Conservation (phyloP, 2,329 filamentous ascomycete species). For the Neurospora sp. region DNA sequence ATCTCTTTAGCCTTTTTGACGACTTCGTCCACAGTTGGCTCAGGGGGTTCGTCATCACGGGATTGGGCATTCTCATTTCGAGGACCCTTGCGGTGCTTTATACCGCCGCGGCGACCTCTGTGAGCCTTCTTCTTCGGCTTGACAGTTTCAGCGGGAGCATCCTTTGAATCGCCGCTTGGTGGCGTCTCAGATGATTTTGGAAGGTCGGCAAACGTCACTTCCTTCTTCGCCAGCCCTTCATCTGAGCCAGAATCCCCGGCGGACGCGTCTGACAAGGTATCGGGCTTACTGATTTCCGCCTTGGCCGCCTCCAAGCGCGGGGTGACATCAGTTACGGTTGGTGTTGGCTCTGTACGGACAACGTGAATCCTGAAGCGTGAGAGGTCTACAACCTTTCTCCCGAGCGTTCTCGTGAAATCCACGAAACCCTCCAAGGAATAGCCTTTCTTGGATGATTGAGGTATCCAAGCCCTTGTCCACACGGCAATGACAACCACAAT, state of each 20-base stretch:
- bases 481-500: background rate
- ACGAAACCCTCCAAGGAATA: background rate
- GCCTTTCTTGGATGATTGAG: background rate
- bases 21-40: conserved; percentile 49
- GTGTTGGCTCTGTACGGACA: background rate
- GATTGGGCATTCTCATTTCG: conserved; percentile 42
- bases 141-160: conserved; percentile 29
- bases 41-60: conserved; percentile 33
- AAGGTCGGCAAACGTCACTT: conserved; percentile 11
- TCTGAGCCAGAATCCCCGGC: background rate
- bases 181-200: conserved; percentile 9
- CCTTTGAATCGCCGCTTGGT: conserved; percentile 17
- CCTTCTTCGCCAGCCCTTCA: background rate
- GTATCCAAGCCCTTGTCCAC: background rate
- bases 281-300: background rate
- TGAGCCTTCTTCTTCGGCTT: conserved; percentile 58
- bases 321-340: background rate
- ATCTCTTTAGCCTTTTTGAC: conserved; percentile 50
- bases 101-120: conserved; percentile 61
- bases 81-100: conserved; percentile 50
- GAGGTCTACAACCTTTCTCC: background rate
- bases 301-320: background rate
- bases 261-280: background rate
- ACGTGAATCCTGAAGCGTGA: background rate
- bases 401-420: background rate